A percentile compares a stretch with the other conserved stretches of the same genome.
phyloP scores from a whole-genome alignment of 306 rosid genomes.

The Biancaea sappan region DNA sequence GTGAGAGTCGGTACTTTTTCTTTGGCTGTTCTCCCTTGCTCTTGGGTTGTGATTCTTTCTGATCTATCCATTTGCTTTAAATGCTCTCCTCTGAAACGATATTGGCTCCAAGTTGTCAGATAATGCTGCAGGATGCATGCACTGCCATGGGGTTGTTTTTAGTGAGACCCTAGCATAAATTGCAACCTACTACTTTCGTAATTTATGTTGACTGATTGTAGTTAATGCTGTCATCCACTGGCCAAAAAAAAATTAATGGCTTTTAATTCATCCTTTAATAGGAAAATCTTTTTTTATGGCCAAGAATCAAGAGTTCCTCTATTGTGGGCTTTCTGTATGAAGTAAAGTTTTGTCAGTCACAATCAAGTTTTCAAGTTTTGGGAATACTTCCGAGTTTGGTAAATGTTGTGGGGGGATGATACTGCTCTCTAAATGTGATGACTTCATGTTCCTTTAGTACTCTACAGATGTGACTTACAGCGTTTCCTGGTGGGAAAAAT shows the following conservation, averaged over 20 bases:
- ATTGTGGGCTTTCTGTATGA: conserved; percentile 23
- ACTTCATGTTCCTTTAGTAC: conserved; percentile 16
- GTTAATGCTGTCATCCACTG: conserved; percentile 33
- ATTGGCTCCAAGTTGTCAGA: conserved; percentile 39
- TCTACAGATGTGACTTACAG: background rate
- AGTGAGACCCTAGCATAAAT: background rate
- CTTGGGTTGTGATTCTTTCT: conserved; percentile 37
- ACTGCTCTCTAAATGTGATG: conserved; percentile 27
- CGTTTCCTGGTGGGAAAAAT: conserved; percentile 28
- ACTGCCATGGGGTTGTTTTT: conserved; percentile 22
- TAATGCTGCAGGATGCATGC: conserved; percentile 30
- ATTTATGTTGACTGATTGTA: conserved; percentile 34
- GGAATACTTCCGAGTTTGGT: conserved; percentile 35
- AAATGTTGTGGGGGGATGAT: conserved; percentile 16
- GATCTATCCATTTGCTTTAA: conserved; percentile 32
- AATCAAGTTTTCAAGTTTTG: conserved; percentile 25
- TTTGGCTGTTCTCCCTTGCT: conserved; percentile 34
- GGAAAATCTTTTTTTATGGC: conserved; percentile 8
- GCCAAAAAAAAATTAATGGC: conserved; percentile 36
- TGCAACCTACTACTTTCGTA: conserved; percentile 33
- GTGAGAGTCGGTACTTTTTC: conserved; percentile 33
- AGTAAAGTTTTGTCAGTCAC: conserved; percentile 11
- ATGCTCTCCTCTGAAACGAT: conserved; percentile 21
- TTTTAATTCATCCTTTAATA: conserved; percentile 26
- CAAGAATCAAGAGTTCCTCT: conserved; percentile 29